These are phyloP conservation scores for Cucumis cinereus DNA, from an alignment of 306 rosid genomes.

Conservation along the genomic window DNA sequence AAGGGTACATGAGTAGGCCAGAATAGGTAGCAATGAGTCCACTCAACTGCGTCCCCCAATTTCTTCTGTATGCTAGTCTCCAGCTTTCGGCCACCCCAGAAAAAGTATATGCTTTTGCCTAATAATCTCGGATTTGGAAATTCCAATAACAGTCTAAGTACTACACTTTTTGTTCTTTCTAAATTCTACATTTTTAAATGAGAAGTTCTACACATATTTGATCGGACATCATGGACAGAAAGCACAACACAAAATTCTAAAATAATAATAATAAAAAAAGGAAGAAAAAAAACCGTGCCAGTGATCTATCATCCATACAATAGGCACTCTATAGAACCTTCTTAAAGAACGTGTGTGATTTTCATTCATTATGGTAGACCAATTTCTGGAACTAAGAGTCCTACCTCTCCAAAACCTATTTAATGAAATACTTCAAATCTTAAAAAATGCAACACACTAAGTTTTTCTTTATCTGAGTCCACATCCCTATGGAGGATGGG, in stretches of 20 bases:
- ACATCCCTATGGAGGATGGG: not conserved
- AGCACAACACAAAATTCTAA: not conserved
- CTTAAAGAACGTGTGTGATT: not conserved
- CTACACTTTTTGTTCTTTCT: not conserved
- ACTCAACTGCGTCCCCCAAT: not conserved
- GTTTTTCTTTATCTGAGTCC: not conserved
- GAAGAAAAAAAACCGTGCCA: no score
- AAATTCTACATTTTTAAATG: not conserved
- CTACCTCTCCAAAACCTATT: not conserved
- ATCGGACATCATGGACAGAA: not conserved
- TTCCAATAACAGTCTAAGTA: not conserved
- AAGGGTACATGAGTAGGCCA: not conserved
- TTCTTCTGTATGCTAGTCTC: not conserved
- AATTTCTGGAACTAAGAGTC: not conserved
- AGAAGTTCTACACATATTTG: no score
- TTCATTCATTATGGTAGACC: not conserved
- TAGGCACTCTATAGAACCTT: not conserved
- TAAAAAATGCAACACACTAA: not conserved
- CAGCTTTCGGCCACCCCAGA: not conserved
- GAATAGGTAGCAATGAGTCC: not conserved
- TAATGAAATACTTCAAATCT: not conserved
- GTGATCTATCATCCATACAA: not conserved
- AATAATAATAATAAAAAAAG: no score
- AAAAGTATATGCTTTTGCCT: not conserved
- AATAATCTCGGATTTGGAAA: not conserved